Base-by-base conservation (phyloP, 176 grass and related monocot species). In the Alloteropsis semialata region DNA sequence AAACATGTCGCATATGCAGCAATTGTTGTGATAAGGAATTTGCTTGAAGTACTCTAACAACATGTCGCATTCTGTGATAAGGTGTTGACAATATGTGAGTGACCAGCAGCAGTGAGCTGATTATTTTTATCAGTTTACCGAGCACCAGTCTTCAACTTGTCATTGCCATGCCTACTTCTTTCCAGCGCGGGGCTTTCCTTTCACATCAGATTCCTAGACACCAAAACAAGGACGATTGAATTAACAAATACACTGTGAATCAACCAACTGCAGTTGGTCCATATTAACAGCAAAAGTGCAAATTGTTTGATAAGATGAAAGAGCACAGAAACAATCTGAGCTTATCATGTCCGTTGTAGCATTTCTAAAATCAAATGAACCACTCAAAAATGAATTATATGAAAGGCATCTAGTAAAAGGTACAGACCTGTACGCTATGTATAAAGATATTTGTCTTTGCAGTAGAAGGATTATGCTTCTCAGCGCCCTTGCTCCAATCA, bases 401-500 rank as follows among this genome's bases (percentile, higher is more conserved):
- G 34, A 5, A 8, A 17, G 21, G 6, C 61, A 81, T 81, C 69
- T 73, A 55, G 57, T 36, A 82, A 77, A 65, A 30, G 79, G 69
- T 57, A 89, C 84, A 80, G 62, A 98, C 88, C 90, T 98, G 95
- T 42, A 88, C 87, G 41, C 83, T 90, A 86, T 95, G 92, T 57
- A 98, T 84, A 87, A 90, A 98, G 54, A 98, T 98, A 83, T 98
- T 90, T 67, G 91, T 90, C 80, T 93, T 98, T 82, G 91, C 87
- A 79, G 90, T 85, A 54, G 92, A 77, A 86, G 92, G 96, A 87
- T 91, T 95, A 81, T 95, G 92, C 88, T 91, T 98, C 88, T 98
- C 96, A 25, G 92, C 90, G 77, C 96, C 96, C 80, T 89, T 98
- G 76, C 96, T 95, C 92, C 96, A 95, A 84, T 98, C 96, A 88